A percentile compares a stretch with the other conserved stretches of the same genome.
phyloP scores from a whole-genome alignment of 2,329 filamentous ascomycete genomes.

The Bipolaris zeicola region DNA sequence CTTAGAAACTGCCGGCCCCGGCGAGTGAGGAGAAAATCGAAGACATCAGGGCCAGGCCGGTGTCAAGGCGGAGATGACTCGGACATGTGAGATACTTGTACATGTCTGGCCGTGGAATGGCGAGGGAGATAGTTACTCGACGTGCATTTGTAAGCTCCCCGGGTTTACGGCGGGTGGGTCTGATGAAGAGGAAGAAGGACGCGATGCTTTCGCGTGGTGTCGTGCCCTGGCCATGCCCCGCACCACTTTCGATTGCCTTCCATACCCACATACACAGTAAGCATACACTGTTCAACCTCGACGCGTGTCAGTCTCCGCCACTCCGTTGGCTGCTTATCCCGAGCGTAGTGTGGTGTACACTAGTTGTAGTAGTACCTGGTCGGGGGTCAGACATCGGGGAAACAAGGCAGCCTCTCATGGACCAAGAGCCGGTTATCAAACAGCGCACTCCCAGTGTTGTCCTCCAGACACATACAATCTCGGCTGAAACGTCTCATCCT shows the following conservation, averaged over 20 bases:
- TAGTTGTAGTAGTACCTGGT: background rate
- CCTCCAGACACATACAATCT: background rate
- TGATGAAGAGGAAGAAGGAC: slow-evolving; percentile 2
- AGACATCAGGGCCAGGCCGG: background rate
- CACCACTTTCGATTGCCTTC: slow-evolving; percentile 9
- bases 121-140: background rate
- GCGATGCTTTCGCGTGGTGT: slow-evolving; percentile 8
- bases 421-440: background rate
- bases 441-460: too few relatives aligned
- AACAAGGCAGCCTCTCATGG: background rate
- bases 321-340: background rate
- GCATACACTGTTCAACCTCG: background rate
- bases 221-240: slow-evolving; percentile 2
- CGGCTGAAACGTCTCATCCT: background rate
- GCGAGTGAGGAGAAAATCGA: background rate
- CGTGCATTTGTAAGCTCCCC: slow-evolving; percentile 13
- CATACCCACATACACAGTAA: background rate
- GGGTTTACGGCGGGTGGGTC: slow-evolving; percentile 5
- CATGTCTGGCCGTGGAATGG: background rate
- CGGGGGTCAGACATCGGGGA: background rate
- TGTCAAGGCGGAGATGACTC: slow-evolving; percentile 5
- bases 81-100: background rate
- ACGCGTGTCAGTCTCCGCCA: background rate
- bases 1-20: slow-evolving; percentile 2
- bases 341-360: background rate